These are phyloP conservation scores for Nematocida minor DNA, from an alignment of 371 early-diverging fungal genomes.

Conservation along the genomic window DNA sequence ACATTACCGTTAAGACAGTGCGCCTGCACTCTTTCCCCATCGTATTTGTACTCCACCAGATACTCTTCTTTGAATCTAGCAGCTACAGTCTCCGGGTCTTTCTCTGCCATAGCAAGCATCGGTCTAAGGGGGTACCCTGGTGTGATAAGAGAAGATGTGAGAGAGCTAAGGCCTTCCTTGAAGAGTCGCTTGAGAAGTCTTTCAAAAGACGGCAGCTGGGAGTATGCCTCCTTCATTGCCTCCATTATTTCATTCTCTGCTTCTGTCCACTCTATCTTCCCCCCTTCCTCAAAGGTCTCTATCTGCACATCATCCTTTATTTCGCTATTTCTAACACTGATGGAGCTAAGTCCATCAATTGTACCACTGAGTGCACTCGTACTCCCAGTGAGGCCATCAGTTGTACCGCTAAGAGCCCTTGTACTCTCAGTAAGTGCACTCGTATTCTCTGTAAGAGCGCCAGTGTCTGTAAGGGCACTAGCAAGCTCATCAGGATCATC, in stretches of 20 bases:
- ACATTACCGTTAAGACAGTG: constrained; percentile 53
- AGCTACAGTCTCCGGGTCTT: constrained; percentile 80
- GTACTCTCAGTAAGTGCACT: too few species aligned
- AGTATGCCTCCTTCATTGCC: constrained; percentile 62
- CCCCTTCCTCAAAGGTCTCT: neutral
- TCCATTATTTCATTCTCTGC: constrained; percentile 46
- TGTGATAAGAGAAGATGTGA: constrained; percentile 65
- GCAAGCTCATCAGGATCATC: too few species aligned
- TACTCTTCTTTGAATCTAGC: constrained; percentile 81
- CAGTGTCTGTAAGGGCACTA: too few species aligned
- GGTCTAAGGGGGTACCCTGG: constrained; percentile 88
- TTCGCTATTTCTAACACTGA: neutral
- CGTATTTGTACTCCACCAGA: constrained; percentile 98
- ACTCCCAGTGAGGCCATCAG: too few species aligned
- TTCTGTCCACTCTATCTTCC: constrained; percentile 24
- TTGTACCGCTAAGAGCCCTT: too few species aligned
- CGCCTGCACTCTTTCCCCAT: constrained; percentile 97
- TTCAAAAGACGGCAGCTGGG: constrained; percentile 59
- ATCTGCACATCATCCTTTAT: neutral
- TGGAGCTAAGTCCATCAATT: too few species aligned
- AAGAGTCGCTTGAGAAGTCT: constrained; percentile 42
- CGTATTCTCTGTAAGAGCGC: too few species aligned
- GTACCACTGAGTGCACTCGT: too few species aligned
- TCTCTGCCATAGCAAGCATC: constrained; percentile 99
- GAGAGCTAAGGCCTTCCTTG: constrained; percentile 68